These are phyloP conservation scores for Tolypocladium album DNA, from an alignment of 2,329 filamentous ascomycete genomes.

Conservation along the genomic window DNA sequence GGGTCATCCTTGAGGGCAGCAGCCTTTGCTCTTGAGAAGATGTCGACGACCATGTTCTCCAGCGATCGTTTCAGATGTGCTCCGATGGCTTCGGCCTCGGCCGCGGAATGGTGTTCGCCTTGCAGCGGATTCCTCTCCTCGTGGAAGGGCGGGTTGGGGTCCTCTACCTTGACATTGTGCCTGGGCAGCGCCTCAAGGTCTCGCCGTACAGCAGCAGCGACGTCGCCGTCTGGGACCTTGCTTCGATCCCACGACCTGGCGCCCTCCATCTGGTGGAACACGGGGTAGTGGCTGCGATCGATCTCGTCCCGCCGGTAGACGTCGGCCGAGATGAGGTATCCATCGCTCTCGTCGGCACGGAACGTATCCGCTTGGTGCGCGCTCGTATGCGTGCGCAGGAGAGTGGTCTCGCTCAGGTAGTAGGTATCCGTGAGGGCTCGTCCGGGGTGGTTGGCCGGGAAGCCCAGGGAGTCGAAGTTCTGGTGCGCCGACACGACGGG, in stretches of 20 bases:
- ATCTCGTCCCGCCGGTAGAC: constrained; percentile 94
- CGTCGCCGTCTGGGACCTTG: constrained; percentile 43
- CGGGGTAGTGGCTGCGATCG: constrained; percentile 88
- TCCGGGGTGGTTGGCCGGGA: constrained; percentile 78
- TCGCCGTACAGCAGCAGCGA: constrained; percentile 55
- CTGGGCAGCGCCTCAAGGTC: constrained; percentile 63
- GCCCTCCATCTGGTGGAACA: constrained; percentile 98
- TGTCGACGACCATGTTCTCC: constrained; percentile 79
- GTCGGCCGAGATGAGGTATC: constrained; percentile 86
- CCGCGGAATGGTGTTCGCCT: constrained; percentile 53
- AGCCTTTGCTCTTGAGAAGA: constrained; percentile 68
- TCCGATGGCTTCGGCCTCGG: constrained; percentile 73
- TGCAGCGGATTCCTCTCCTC: constrained; percentile 77
- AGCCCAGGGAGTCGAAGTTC: constrained; percentile 96
- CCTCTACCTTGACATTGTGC: constrained; percentile 69
- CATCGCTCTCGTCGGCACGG: constrained; percentile 57
- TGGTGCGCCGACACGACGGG: constrained; percentile 76
- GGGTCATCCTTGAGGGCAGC: constrained; percentile 46
- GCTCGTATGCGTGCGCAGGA: constrained; percentile 87
- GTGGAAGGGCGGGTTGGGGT: constrained; percentile 71
- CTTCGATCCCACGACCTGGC: constrained; percentile 77
- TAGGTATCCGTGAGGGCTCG: constrained; percentile 86
- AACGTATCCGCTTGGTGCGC: constrained; percentile 85
- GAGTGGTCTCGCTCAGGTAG: constrained; percentile 76
- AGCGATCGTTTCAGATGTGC: constrained; percentile 81